These are phyloP conservation scores for Limnomonas spitsbergensis DNA, from an alignment of 139 green algal species.

Conservation along the genomic window DNA sequence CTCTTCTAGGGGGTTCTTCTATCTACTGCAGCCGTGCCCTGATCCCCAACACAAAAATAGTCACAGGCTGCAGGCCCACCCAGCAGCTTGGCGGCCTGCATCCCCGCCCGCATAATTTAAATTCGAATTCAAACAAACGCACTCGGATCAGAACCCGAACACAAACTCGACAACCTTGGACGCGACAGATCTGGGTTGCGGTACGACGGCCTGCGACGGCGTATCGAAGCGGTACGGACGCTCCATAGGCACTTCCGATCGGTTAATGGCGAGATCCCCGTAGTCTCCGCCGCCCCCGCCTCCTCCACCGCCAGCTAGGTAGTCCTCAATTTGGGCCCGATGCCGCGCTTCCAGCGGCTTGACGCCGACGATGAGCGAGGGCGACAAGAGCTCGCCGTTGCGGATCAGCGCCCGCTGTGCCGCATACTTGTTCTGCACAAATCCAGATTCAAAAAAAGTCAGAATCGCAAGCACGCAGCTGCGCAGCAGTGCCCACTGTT, in stretches of 20 bases:
- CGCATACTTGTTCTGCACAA: slow-evolving; percentile 56
- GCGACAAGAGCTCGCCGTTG: slow-evolving; percentile 45
- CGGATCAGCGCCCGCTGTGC: slow-evolving; percentile 49
- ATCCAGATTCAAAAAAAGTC: too few species aligned
- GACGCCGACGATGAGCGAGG: slow-evolving; percentile 52
- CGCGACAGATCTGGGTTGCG: slow-evolving; percentile 31
- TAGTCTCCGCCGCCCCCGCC: neutral
- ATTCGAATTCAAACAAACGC: neutral
- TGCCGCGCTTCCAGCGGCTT: slow-evolving; percentile 50
- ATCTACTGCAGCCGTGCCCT: too few species aligned
- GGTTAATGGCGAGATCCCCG: neutral
- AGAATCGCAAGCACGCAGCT: too few species aligned
- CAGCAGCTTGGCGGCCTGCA: too few species aligned
- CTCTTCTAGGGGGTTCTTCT: too few species aligned
- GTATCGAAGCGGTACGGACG: slow-evolving; percentile 48
- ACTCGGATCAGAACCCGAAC: slow-evolving; percentile 28
- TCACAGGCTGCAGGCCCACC: too few species aligned
- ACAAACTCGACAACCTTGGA: slow-evolving; percentile 49
- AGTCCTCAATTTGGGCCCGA: slow-evolving; percentile 16
- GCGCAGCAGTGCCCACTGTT: too few species aligned
- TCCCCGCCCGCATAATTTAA: too few species aligned
- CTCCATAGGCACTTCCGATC: slow-evolving; percentile 22
- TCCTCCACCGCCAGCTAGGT: neutral
- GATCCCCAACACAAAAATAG: too few species aligned
- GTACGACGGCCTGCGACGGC: slow-evolving; percentile 15